Conservation (phyloP, 495 filamentous ascomycete species). For the Hypoxylon subgilvum region DNA sequence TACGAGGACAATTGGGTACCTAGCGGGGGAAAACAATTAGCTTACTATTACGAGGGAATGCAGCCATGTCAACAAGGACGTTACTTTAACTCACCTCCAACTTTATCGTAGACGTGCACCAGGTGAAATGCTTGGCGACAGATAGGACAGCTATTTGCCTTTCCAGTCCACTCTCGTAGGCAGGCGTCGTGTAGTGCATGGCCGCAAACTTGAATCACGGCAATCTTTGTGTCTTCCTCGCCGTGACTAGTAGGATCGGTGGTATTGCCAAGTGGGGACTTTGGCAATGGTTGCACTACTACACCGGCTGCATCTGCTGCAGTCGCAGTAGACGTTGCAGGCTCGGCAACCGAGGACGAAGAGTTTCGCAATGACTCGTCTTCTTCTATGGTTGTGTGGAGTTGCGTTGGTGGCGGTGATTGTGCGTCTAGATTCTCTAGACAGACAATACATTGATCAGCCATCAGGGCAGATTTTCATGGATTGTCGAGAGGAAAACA, state of each 20-base stretch:
- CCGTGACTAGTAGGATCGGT: slow-evolving; percentile 29
- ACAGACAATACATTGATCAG: slow-evolving; percentile 96
- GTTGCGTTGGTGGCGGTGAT: slow-evolving; percentile 35
- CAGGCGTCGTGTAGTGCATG: slow-evolving; percentile 93
- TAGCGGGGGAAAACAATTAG: slow-evolving; percentile 45
- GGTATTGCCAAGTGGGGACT: slow-evolving; percentile 46
- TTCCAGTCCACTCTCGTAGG: slow-evolving; percentile 88
- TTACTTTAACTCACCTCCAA: slow-evolving; percentile 69
- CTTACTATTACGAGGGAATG: slow-evolving; percentile 6
- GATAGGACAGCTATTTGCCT: slow-evolving; percentile 97
- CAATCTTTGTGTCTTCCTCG: slow-evolving; percentile 49
- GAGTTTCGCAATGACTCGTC: slow-evolving; percentile 11
- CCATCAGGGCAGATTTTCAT: slow-evolving; percentile 63
- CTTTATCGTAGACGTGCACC: slow-evolving; percentile 77
- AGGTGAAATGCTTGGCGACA: slow-evolving; percentile 89
- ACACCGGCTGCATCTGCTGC: slow-evolving; percentile 34
- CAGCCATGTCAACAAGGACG: slow-evolving; percentile 3
- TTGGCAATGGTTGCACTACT: slow-evolving; percentile 42
- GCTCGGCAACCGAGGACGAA: slow-evolving; percentile 12
- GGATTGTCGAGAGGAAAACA: slow-evolving; percentile 37
- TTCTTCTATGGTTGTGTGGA: slow-evolving; percentile 20
- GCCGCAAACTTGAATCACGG: slow-evolving; percentile 69
- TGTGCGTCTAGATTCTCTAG: slow-evolving; percentile 79
- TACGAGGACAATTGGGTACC: slow-evolving; percentile 80
- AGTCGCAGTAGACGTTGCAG: slow-evolving; percentile 18